Base-by-base conservation (phyloP, 352 stramenopile species). In the Pythium aphanidermatum region DNA sequence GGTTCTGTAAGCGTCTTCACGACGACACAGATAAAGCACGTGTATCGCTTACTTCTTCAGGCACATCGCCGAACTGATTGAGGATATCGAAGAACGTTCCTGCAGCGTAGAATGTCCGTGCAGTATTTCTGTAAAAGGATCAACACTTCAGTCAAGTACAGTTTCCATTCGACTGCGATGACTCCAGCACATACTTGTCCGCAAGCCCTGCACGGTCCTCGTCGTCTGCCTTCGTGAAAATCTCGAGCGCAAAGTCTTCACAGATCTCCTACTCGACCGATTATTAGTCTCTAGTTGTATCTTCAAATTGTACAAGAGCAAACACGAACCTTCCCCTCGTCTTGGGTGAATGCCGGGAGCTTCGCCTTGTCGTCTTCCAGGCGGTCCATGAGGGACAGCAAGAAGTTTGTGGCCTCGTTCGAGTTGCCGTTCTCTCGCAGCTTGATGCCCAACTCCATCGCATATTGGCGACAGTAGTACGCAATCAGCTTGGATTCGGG, bases 31-130 rank as follows among this genome's bases (percentile, higher is more conserved):
- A 14, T 17, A 29, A 13, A 25, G 11, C 7, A 32, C 30, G 6
- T 31, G 49, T 62, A 26, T 8, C 23, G 32, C 74, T 41, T 45
- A 91, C 78, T 51, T 92, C 70, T 30, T 95, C 78, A 9, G 74
- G 77, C 26, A 84, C 69, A 3, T 86, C 60, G 27, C 93, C 86
- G 70, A 98, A 99, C 66, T 98, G 95, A 45, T 92, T 83, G 38
- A 99, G 67, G 41, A 98, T 96, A 62, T 99, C 95, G 44, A 98
- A 97, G 65, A 98, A 98, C 10, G 74, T 96, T 27, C 87, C 92
- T 2, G 95, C 95, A 0, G 93, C 94, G 74, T 98, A 98, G 71
- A 98, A 99, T 17, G 86, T 97, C 28, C 88, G 79, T 34, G 95
- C 95, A 14, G 95, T 99, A 48, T 80, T 86, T 52, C 81, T 93